Evolutionary conservation across 345 rosid species (phyloP).

Genomic region (Brassica napus): Da-Ae NC_063445.1:25956501-25957000

Average conservation of each 20-base stretch:
- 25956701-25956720: background rate
- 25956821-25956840: background rate
- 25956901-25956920: too few relatives aligned
- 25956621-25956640: background rate
- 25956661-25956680: background rate
- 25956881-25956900: too few relatives aligned
- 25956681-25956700: background rate
- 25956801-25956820: slow-evolving; percentile 9
- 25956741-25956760: slow-evolving; percentile 29
- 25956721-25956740: background rate
- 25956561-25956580: background rate
- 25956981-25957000: too few relatives aligned
- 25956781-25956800: background rate
- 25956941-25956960: too few relatives aligned
- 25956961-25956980: too few relatives aligned
- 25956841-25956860: too few relatives aligned
- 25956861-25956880: too few relatives aligned
- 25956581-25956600: background rate
- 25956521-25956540: background rate
- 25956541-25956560: slow-evolving; percentile 1
- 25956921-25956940: too few relatives aligned
- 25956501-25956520: background rate
- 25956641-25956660: background rate
- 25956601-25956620: background rate
- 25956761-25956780: background rate